A percentile compares a stretch with the other conserved stretches of the same genome.
Evolutionary conservation across 2,329 filamentous ascomycete genomes (phyloP).

Genomic region (Claviceps sp.): DNA sequence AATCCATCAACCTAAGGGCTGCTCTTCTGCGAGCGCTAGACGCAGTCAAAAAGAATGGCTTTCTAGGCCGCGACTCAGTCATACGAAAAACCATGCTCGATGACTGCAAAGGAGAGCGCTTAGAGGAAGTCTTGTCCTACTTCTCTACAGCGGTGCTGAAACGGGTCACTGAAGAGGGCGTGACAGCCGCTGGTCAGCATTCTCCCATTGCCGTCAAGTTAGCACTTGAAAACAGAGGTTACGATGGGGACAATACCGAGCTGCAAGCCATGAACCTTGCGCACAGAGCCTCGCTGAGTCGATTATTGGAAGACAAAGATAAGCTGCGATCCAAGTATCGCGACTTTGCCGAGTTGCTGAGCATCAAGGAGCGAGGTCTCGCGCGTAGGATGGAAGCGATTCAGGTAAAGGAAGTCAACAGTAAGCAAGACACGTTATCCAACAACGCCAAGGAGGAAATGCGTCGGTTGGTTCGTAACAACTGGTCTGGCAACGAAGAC

Average conservation of each 20-base stretch:
- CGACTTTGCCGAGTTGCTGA: slow-evolving; percentile 52
- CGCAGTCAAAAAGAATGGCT: slow-evolving; percentile 75
- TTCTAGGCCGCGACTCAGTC: slow-evolving; percentile 65
- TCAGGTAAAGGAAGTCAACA: slow-evolving; percentile 16
- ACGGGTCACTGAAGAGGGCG: slow-evolving; percentile 40
- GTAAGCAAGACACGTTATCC: slow-evolving; percentile 20
- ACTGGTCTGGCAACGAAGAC: slow-evolving; percentile 65
- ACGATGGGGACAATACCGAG: slow-evolving; percentile 36
- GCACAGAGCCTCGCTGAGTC: slow-evolving; percentile 54
- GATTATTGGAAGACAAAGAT: slow-evolving; percentile 45
- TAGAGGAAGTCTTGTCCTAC: slow-evolving; percentile 71
- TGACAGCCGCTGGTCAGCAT: slow-evolving; percentile 23
- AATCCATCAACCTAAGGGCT: slow-evolving; percentile 80
- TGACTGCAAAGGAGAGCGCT: slow-evolving; percentile 82
- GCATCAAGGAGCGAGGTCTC: slow-evolving; percentile 47
- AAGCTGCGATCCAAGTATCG: slow-evolving; percentile 43
- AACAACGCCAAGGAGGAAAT: slow-evolving; percentile 34
- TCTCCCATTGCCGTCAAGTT: slow-evolving; percentile 39
- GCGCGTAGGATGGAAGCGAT: slow-evolving; percentile 37
- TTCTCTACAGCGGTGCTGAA: slow-evolving; percentile 78
- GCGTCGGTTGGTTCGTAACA: slow-evolving; percentile 49
- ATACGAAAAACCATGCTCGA: slow-evolving; percentile 92
- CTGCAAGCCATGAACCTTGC: slow-evolving; percentile 59
- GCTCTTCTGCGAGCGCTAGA: slow-evolving; percentile 72
- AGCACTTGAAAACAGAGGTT: slow-evolving; percentile 46